Percentiles rank a stretch among this genome's conserved stretches.
Conservation (phyloP, 2,329 filamentous ascomycete species). For the Microsporum canis region DNA sequence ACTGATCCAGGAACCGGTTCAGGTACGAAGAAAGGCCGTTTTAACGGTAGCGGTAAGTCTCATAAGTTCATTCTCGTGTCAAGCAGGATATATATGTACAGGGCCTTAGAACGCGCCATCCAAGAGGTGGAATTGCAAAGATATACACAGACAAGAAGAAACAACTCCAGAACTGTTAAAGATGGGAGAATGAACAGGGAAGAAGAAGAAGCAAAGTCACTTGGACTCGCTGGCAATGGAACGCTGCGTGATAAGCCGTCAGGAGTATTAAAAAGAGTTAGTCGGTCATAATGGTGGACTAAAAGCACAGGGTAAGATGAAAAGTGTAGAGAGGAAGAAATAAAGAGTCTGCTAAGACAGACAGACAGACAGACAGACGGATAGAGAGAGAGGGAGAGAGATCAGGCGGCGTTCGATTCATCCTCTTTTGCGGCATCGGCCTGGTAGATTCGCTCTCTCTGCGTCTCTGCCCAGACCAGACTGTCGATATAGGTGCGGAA, state of each 20-base stretch:
- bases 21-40: background rate
- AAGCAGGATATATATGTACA: background rate
- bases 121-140: background rate
- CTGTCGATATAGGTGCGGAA: constrained; percentile 91
- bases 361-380: background rate
- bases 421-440: constrained; percentile 11
- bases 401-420: background rate
- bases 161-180: background rate
- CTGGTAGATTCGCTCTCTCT: constrained; percentile 60
- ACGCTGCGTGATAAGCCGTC: background rate
- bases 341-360: background rate
- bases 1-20: background rate
- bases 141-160: background rate
- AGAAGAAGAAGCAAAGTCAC: background rate
- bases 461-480: constrained; percentile 56
- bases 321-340: background rate
- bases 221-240: background rate
- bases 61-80: background rate
- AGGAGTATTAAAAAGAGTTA: background rate
- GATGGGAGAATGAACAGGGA: background rate
- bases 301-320: background rate
- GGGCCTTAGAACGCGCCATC: background rate
- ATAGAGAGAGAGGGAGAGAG: background rate
- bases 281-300: background rate
- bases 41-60: background rate